Percentiles rank a stretch among this genome's conserved stretches.
Evolutionary conservation across 768 basidiomycete genomes (phyloP).

Genomic region (Kwoniella sp.): DNA sequence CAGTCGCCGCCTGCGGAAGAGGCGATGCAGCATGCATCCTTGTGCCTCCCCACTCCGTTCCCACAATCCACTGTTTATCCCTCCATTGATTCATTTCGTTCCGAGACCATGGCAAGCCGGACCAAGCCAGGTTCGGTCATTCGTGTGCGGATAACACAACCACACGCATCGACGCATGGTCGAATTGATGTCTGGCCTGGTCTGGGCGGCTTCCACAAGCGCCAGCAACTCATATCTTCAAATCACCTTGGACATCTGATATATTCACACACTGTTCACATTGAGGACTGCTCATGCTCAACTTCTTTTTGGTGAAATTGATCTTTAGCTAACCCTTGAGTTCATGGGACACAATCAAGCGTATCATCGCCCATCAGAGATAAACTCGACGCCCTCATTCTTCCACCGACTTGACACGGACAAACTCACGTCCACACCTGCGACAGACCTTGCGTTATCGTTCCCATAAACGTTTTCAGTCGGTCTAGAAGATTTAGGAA

Average conservation of each 20-base stretch:
- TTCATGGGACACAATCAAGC: neutral
- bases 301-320: neutral
- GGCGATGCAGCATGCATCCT: no score
- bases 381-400: neutral
- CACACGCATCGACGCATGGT: no score
- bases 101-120: neutral
- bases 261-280: neutral
- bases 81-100: neutral
- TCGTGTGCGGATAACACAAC: neutral
- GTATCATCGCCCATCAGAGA: neutral
- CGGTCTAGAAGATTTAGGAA: neutral
- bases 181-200: neutral
- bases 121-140: neutral
- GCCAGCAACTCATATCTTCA: neutral
- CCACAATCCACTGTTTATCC: neutral
- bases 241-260: neutral
- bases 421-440: neutral
- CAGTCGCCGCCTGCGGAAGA: no score
- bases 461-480: neutral
- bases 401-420: neutral
- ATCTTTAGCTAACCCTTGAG: neutral
- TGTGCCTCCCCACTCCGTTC: neutral
- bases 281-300: no score
- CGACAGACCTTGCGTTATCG: conserved; percentile 2
- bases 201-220: neutral